phyloP scores from a whole-genome alignment of 1,139 yeast species.

The Saccharomyces pastorianus region DNA sequence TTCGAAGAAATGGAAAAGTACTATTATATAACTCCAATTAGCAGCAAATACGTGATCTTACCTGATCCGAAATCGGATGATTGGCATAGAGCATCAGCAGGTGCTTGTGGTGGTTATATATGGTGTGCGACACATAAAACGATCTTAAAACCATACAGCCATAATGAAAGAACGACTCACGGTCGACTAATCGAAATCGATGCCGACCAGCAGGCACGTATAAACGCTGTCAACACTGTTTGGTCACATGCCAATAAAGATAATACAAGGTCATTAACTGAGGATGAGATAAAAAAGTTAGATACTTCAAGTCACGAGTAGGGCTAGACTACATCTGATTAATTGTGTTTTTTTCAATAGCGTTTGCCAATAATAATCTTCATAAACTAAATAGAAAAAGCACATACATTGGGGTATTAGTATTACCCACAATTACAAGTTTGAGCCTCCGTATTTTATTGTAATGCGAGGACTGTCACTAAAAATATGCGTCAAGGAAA shows the following conservation, averaged over 20 bases:
- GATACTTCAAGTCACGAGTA: background rate
- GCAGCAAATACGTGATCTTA: background rate
- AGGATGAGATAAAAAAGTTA: background rate
- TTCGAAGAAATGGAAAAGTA: background rate
- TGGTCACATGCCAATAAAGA: background rate
- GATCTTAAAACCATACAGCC: slow-evolving; percentile 8
- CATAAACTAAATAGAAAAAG: background rate
- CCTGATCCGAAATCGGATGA: background rate
- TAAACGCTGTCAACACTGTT: background rate
- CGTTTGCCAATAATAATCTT: background rate
- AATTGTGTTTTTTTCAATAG: background rate
- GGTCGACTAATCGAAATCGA: background rate
- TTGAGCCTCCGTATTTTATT: too few relatives aligned
- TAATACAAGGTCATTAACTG: background rate
- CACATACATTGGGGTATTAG: background rate
- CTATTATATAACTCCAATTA: background rate
- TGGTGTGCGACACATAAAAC: slow-evolving; percentile 8
- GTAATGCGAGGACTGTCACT: too few relatives aligned
- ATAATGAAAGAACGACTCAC: slow-evolving; percentile 3
- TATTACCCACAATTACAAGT: too few relatives aligned
- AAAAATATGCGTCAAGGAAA: too few relatives aligned
- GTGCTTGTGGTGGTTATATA: slow-evolving; percentile 8
- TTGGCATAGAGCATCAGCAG: background rate
- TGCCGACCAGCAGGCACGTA: background rate
- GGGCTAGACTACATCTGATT: background rate